A percentile compares a stretch with the other conserved stretches of the same genome.
These are phyloP conservation scores for Ophiostoma ulmi DNA, from an alignment of 2,329 filamentous ascomycete genomes.

Conservation along the genomic window DNA sequence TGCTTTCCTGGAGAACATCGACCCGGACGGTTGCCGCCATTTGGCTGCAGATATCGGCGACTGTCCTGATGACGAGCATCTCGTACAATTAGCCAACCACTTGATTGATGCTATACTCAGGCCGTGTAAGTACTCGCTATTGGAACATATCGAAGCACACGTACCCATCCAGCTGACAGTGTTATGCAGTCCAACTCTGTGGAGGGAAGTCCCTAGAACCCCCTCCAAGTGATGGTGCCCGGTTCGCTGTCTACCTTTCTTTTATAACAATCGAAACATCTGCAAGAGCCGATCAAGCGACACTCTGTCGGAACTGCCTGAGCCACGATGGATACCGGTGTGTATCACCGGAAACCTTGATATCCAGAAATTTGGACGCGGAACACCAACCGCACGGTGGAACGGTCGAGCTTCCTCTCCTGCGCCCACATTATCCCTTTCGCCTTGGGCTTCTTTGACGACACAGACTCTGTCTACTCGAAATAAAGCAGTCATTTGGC, in stretches of 20 bases:
- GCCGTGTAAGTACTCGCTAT: not conserved
- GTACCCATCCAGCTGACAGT: not conserved
- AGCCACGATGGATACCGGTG: not conserved
- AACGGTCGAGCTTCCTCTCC: not conserved
- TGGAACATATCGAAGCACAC: not conserved
- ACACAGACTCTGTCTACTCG: not conserved
- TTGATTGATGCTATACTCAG: not conserved
- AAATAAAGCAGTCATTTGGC: not conserved
- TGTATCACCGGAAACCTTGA: not conserved
- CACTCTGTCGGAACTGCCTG: not conserved
- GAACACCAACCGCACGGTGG: not conserved
- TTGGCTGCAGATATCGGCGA: not conserved
- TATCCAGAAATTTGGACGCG: not conserved
- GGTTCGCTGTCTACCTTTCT: not conserved
- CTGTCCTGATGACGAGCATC: not conserved
- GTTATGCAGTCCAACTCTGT: not conserved
- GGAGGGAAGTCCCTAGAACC: not conserved
- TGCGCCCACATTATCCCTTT: not conserved
- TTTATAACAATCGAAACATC: too few species aligned
- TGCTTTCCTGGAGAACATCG: not conserved
- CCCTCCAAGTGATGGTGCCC: not conserved
- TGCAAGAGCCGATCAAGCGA: not conserved
- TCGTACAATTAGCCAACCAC: not conserved
- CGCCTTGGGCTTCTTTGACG: not conserved
- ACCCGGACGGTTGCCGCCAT: not conserved